Conservation (phyloP, 495 filamentous ascomycete genomes). For the Aspergillus asperescens region DNA sequence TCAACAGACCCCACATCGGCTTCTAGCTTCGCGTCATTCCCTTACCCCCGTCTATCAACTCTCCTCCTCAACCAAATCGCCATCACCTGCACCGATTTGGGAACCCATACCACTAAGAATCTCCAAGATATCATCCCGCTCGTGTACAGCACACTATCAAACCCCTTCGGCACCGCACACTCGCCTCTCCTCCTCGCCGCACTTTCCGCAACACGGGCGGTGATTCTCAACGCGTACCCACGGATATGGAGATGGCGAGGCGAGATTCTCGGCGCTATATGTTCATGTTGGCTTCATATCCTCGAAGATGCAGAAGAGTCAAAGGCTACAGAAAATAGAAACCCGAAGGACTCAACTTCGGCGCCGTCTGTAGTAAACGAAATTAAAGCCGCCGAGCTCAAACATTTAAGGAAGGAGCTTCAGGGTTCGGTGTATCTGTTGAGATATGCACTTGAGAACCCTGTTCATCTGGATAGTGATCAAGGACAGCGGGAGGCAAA, state of each 20-base stretch:
- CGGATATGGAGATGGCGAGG: conserved; percentile 58
- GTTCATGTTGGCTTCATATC: conserved; percentile 62
- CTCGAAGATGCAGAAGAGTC: conserved; percentile 35
- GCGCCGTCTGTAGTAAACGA: too few species aligned
- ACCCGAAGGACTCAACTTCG: too few species aligned
- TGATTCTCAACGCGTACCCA: conserved; percentile 70
- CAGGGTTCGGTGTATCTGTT: conserved; percentile 33
- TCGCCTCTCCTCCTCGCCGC: conserved; percentile 51
- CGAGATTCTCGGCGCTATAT: conserved; percentile 62
- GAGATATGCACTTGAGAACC: conserved; percentile 35
- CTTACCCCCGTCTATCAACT: conserved; percentile 36
- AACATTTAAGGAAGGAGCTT: conserved; percentile 44
- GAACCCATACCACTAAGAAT: conserved; percentile 67
- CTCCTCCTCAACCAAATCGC: conserved; percentile 55
- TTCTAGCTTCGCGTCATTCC: conserved; percentile 48
- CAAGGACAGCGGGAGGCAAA: conserved; percentile 21
- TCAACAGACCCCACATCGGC: conserved; percentile 35
- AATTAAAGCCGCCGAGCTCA: conserved; percentile 8
- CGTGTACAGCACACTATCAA: conserved; percentile 57
- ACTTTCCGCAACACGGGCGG: conserved; percentile 46
- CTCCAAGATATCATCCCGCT: conserved; percentile 68
- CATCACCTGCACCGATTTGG: conserved; percentile 53
- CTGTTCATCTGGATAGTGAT: conserved; percentile 13
- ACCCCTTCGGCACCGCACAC: conserved; percentile 62
- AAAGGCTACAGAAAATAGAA: not conserved